A percentile compares a stretch with the other conserved stretches of the same genome.
phyloP scores from a whole-genome alignment of 208 protist species.

The Leishmania tarentolae region DNA sequence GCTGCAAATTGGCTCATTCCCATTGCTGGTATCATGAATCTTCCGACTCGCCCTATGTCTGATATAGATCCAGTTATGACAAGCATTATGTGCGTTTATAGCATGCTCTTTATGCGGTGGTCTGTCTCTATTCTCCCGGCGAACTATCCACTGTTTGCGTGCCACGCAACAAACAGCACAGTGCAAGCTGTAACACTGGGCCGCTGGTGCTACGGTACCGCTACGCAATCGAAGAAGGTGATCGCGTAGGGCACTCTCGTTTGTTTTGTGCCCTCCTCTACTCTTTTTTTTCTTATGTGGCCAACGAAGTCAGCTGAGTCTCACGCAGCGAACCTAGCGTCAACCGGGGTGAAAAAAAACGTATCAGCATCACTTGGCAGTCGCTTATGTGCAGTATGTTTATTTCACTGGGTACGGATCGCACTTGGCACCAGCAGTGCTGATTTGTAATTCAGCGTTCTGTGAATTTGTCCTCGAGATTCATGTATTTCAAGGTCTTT shows the following conservation, averaged over 20 bases:
- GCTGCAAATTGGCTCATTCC: conserved; percentile 91
- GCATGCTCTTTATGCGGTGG: conserved; percentile 85
- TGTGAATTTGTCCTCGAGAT: neutral
- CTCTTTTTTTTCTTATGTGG: neutral
- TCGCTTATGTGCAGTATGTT: neutral
- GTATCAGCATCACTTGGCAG: neutral
- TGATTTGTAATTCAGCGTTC: neutral
- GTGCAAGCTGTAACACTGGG: conserved; percentile 70
- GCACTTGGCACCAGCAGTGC: neutral
- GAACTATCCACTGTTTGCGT: conserved; percentile 88
- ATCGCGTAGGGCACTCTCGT: conserved; percentile 21
- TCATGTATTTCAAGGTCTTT: neutral
- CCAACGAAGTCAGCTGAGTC: neutral
- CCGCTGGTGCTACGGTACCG: conserved; percentile 38
- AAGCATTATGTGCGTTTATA: conserved; percentile 73
- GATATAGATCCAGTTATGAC: conserved; percentile 90
- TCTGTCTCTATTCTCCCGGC: conserved; percentile 80
- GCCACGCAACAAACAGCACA: conserved; percentile 82
- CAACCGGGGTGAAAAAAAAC: neutral
- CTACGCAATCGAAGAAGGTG: conserved; percentile 19
- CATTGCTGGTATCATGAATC: conserved; percentile 87
- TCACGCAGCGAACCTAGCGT: neutral
- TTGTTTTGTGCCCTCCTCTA: neutral
- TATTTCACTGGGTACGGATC: neutral
- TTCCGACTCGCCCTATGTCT: conserved; percentile 67